phyloP scores from a whole-genome alignment of 139 green algal genomes.

The Chlorella sp. region DNA sequence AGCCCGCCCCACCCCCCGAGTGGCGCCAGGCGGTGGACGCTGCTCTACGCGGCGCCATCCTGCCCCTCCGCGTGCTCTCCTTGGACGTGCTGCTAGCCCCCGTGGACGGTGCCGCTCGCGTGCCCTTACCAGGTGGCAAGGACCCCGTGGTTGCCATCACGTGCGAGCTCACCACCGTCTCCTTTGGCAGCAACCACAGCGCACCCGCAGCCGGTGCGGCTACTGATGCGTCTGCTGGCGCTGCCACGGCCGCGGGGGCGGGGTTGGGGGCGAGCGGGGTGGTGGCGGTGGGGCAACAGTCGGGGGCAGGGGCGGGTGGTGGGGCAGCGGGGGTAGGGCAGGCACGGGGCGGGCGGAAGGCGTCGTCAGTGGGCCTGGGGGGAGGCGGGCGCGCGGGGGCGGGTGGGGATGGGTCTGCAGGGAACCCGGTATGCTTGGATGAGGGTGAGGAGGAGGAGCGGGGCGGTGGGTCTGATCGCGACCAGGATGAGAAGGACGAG shows the following conservation, averaged over 20 bases:
- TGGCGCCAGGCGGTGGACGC: too few species aligned
- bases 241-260: not conserved
- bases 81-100: slow-evolving; percentile 53
- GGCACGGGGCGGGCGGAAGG: not conserved
- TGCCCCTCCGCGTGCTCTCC: slow-evolving; percentile 39
- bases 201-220: not conserved
- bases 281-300: not conserved
- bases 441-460: too few species aligned
- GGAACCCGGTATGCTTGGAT: too few species aligned
- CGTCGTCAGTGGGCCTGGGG: too few species aligned
- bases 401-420: too few species aligned
- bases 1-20: too few species aligned
- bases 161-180: slow-evolving; percentile 26
- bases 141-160: slow-evolving; percentile 60
- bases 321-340: slow-evolving; percentile 9
- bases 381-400: too few species aligned
- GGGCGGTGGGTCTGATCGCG: not conserved
- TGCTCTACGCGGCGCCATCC: slow-evolving; percentile 52
- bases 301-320: not conserved
- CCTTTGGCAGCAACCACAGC: not conserved
- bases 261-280: not conserved
- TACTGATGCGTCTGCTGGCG: not conserved
- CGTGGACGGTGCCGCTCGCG: slow-evolving; percentile 28
- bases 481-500: not conserved
- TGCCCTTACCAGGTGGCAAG: slow-evolving; percentile 7